These are phyloP conservation scores for Phytophthora chlamydospora DNA, from an alignment of 352 stramenopile species.

Conservation along the genomic window DNA sequence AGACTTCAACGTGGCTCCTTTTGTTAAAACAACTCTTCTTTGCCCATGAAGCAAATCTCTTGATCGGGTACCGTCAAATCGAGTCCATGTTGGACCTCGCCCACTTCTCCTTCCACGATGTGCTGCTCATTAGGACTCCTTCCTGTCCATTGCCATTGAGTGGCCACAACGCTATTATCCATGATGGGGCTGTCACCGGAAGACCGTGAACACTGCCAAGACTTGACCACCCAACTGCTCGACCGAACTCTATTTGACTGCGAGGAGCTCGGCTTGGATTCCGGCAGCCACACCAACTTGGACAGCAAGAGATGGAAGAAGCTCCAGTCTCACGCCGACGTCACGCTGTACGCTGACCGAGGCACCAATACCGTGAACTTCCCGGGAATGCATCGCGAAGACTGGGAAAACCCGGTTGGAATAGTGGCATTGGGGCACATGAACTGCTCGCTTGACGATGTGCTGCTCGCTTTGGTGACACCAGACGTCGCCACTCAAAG, in stretches of 20 bases:
- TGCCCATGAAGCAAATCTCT: neutral
- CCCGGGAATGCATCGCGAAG: slow-evolving; percentile 24
- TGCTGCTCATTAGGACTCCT: neutral
- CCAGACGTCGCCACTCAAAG: slow-evolving; percentile 18
- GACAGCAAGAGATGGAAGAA: slow-evolving; percentile 28
- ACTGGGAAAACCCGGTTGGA: slow-evolving; percentile 31
- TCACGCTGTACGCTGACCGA: slow-evolving; percentile 31
- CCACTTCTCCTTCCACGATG: slow-evolving; percentile 10
- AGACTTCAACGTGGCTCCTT: neutral
- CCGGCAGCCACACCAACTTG: slow-evolving; percentile 16
- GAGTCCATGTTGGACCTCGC: slow-evolving; percentile 12
- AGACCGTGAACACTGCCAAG: neutral
- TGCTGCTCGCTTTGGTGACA: slow-evolving; percentile 27
- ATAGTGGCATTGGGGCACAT: slow-evolving; percentile 24
- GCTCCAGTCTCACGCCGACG: slow-evolving; percentile 27
- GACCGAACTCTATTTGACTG: slow-evolving; percentile 27
- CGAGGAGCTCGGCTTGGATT: slow-evolving; percentile 30
- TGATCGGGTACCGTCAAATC: slow-evolving; percentile 7
- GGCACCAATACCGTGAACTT: slow-evolving; percentile 15
- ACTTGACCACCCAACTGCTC: slow-evolving; percentile 5
- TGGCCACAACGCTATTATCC: neutral
- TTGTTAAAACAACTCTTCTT: neutral
- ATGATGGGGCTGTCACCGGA: neutral
- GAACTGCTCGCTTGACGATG: slow-evolving; percentile 27
- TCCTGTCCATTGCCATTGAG: too few relatives aligned